phyloP scores from a whole-genome alignment of 768 basidiomycete genomes.

The Amyloporia xantha region DNA sequence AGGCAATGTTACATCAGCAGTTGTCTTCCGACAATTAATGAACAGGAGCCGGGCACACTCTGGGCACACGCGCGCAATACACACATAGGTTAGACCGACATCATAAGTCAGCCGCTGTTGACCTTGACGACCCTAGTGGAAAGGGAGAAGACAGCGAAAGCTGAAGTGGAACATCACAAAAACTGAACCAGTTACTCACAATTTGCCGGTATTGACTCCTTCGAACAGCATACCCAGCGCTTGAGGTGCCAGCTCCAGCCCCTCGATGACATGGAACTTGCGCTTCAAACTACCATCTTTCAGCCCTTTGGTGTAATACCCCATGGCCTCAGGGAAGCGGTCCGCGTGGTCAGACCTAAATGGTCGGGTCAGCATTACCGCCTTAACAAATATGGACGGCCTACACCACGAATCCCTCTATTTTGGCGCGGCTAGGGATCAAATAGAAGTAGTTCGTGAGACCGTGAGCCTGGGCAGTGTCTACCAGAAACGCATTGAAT shows the following conservation, averaged over 20 bases:
- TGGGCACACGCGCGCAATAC: too few relatives aligned
- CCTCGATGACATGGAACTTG: conserved; percentile 74
- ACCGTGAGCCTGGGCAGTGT: conserved; percentile 53
- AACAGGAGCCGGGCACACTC: too few relatives aligned
- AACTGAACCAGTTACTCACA: conserved; percentile 43
- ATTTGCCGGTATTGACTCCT: conserved; percentile 76
- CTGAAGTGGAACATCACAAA: too few relatives aligned
- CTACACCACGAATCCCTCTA: conserved; percentile 82
- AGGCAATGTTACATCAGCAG: too few relatives aligned
- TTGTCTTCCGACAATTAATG: too few relatives aligned
- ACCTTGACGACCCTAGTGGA: too few relatives aligned
- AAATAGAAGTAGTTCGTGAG: conserved; percentile 61
- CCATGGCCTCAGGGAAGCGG: conserved; percentile 51
- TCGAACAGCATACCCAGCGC: conserved; percentile 66
- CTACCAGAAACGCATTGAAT: conserved; percentile 35
- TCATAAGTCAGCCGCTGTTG: too few relatives aligned
- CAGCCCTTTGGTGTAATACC: conserved; percentile 52
- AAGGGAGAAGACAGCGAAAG: too few relatives aligned
- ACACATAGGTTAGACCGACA: too few relatives aligned
- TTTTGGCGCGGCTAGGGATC: conserved; percentile 69
- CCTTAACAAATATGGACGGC: conserved; percentile 25
- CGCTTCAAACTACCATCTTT: conserved; percentile 67
- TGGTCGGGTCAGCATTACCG: background rate
- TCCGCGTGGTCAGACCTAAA: conserved; percentile 36
- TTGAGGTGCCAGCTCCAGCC: conserved; percentile 64